Percentiles rank a stretch among this genome's conserved stretches.
These are phyloP conservation scores for Neonothopanus nambi DNA, from an alignment of 1,284 basidiomycete species.

Conservation along the genomic window DNA sequence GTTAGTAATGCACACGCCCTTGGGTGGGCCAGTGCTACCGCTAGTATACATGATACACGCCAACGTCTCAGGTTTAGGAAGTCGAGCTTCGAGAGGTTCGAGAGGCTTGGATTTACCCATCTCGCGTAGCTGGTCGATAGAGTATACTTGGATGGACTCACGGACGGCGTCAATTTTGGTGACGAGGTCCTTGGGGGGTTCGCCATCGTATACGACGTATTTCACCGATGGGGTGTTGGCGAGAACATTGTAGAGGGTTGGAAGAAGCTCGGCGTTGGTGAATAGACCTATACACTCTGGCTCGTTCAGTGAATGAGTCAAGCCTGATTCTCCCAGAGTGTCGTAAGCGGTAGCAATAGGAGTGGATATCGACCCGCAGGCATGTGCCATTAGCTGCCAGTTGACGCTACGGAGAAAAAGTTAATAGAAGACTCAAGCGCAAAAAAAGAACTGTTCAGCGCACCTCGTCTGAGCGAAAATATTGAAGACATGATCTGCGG, in stretches of 20 bases:
- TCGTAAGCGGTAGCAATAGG: slow-evolving; percentile 97
- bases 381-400: slow-evolving; percentile 92
- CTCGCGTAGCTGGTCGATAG: slow-evolving; percentile 70
- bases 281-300: slow-evolving; percentile 87
- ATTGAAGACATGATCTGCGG: slow-evolving; percentile 82
- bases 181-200: slow-evolving; percentile 53
- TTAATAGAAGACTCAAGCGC: slow-evolving; percentile 1
- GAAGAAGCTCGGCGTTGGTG: slow-evolving; percentile 90
- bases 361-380: slow-evolving; percentile 74
- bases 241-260: slow-evolving; percentile 69
- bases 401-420: slow-evolving; percentile 49
- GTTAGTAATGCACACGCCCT: slow-evolving; percentile 92
- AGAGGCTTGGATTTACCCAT: slow-evolving; percentile 57
- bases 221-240: slow-evolving; percentile 72
- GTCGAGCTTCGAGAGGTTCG: slow-evolving; percentile 50
- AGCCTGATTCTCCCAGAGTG: slow-evolving; percentile 87
- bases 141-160: slow-evolving; percentile 58
- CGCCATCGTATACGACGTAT: slow-evolving; percentile 87
- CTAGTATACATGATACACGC: slow-evolving; percentile 98
- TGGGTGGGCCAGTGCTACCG: slow-evolving; percentile 91
- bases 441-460: slow-evolving; percentile 31
- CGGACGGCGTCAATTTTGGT: slow-evolving; percentile 57
- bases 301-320: slow-evolving; percentile 91
- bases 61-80: slow-evolving; percentile 64
- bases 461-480: slow-evolving; percentile 89